These are phyloP conservation scores for Penicillium olsonii DNA, from an alignment of 2,329 filamentous ascomycete species.

Conservation along the genomic window DNA sequence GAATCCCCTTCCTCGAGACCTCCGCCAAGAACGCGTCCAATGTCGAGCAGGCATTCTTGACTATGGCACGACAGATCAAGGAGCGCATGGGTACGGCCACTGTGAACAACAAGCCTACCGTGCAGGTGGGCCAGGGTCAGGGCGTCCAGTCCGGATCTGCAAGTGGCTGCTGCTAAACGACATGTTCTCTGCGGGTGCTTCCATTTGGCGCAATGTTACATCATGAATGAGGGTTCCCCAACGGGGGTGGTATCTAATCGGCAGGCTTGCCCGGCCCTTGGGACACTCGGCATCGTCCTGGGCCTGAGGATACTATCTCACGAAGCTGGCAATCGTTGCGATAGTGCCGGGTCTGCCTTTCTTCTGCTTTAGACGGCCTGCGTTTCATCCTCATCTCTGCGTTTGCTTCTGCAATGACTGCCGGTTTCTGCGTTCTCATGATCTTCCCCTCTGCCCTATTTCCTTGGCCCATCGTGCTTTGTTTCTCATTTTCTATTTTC, in stretches of 20 bases:
- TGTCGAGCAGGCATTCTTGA: slow-evolving; percentile 99
- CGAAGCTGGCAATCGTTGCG: slow-evolving; percentile 13
- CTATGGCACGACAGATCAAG: slow-evolving; percentile 99
- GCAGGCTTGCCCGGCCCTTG: slow-evolving; percentile 13
- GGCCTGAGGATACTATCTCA: slow-evolving; percentile 10
- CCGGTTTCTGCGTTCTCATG: slow-evolving; percentile 25
- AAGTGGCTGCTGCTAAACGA: slow-evolving; percentile 83
- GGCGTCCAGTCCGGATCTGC: slow-evolving; percentile 85
- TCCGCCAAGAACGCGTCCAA: slow-evolving; percentile 99
- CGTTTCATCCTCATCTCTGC: slow-evolving; percentile 26
- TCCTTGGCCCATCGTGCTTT: slow-evolving; percentile 12
- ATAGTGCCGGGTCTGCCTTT: slow-evolving; percentile 24
- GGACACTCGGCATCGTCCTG: slow-evolving; percentile 10
- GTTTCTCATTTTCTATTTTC: slow-evolving; percentile 17
- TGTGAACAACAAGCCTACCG: slow-evolving; percentile 97
- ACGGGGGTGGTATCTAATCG: slow-evolving; percentile 19
- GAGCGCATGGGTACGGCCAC: slow-evolving; percentile 98
- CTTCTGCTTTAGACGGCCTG: slow-evolving; percentile 37
- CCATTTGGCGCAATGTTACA: slow-evolving; percentile 28
- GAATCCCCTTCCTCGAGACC: slow-evolving; percentile 98
- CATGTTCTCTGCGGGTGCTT: slow-evolving; percentile 21
- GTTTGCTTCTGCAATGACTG: slow-evolving; percentile 33
- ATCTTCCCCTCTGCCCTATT: slow-evolving; percentile 13
- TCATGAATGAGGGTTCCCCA: slow-evolving; percentile 22
- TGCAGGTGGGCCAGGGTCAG: slow-evolving; percentile 92